A percentile compares a stretch with the other conserved stretches of the same genome.
These are phyloP conservation scores for Symbiodinium pilosum DNA, from an alignment of 73 alveolate species.

Conservation along the genomic window DNA sequence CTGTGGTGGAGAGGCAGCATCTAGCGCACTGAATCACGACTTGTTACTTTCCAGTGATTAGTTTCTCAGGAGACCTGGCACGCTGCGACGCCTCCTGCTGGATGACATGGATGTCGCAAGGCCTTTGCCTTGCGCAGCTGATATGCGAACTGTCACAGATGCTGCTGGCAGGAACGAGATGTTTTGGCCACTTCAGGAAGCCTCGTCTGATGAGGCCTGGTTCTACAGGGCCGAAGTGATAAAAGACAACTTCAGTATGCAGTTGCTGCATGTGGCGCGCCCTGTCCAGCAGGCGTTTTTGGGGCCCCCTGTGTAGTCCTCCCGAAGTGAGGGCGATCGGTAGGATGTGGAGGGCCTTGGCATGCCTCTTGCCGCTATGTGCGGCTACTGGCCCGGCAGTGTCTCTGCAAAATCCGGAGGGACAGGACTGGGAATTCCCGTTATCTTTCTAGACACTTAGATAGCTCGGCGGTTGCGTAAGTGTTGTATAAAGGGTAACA, in stretches of 20 bases:
- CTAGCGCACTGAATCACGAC: background rate
- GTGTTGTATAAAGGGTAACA: too few relatives aligned
- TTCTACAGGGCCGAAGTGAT: too few relatives aligned
- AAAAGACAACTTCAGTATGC: too few relatives aligned
- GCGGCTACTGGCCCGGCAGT: slow-evolving; percentile 47
- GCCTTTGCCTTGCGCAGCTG: background rate
- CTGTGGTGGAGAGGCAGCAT: slow-evolving; percentile 26
- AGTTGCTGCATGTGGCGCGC: background rate
- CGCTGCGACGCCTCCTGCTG: slow-evolving; percentile 43
- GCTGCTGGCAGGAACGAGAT: slow-evolving; percentile 36
- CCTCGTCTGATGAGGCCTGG: background rate
- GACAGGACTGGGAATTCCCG: background rate
- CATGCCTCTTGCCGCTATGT: background rate
- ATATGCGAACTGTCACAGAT: too few relatives aligned
- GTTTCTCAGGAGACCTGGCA: slow-evolving; percentile 50
- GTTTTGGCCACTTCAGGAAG: slow-evolving; percentile 70
- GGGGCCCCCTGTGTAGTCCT: too few relatives aligned
- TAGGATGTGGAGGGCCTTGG: background rate
- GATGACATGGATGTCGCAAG: slow-evolving; percentile 21
- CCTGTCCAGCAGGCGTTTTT: too few relatives aligned
- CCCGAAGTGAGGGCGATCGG: too few relatives aligned
- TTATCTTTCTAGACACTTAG: too few relatives aligned
- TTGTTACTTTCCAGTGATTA: background rate
- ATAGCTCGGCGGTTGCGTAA: too few relatives aligned
- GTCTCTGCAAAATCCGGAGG: slow-evolving; percentile 62